Percentiles rank a stretch among this genome's conserved stretches.
phyloP scores from a whole-genome alignment of 2,329 filamentous ascomycete genomes.

The Ascochyta viciae-villosae region DNA sequence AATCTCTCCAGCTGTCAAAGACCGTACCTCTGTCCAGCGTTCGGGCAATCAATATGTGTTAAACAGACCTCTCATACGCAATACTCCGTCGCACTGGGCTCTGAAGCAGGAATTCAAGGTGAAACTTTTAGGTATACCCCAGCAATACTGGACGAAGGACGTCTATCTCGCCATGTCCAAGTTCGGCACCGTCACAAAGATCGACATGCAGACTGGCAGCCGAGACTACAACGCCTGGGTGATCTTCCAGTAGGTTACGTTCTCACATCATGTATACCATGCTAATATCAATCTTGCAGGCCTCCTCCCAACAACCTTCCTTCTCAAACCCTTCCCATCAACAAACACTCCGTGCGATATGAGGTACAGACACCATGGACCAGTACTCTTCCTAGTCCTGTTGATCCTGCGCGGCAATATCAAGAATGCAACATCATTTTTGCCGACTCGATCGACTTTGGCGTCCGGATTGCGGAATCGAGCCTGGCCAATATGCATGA shows the following conservation, averaged over 20 bases:
- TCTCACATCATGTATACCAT: background rate
- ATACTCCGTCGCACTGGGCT: conserved; percentile 22
- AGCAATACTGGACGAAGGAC: conserved; percentile 25
- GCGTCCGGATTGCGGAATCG: conserved; percentile 61
- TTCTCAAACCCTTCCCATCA: conserved; percentile 14
- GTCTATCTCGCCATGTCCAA: conserved; percentile 31
- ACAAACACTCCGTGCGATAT: conserved; percentile 4
- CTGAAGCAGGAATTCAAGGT: conserved; percentile 33
- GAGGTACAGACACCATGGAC: conserved; percentile 9
- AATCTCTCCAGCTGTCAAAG: background rate
- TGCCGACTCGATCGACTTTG: conserved; percentile 65
- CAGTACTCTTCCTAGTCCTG: conserved; percentile 29
- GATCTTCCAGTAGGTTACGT: conserved; percentile 29
- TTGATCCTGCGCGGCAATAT: conserved; percentile 31
- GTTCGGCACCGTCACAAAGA: conserved; percentile 38
- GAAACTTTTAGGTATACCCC: conserved; percentile 25
- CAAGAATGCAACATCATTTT: conserved; percentile 35
- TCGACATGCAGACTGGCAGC: conserved; percentile 32
- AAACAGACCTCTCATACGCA: conserved; percentile 5
- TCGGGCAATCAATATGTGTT: background rate
- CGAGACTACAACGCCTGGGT: conserved; percentile 29
- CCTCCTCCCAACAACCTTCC: conserved; percentile 24
- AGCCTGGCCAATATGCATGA: conserved; percentile 68
- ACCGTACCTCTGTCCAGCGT: background rate
- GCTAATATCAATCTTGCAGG: conserved; percentile 13